Evolutionary conservation across 1,139 yeast genomes (phyloP).

Genomic region (Zygotorulaspora mrakii): DNA sequence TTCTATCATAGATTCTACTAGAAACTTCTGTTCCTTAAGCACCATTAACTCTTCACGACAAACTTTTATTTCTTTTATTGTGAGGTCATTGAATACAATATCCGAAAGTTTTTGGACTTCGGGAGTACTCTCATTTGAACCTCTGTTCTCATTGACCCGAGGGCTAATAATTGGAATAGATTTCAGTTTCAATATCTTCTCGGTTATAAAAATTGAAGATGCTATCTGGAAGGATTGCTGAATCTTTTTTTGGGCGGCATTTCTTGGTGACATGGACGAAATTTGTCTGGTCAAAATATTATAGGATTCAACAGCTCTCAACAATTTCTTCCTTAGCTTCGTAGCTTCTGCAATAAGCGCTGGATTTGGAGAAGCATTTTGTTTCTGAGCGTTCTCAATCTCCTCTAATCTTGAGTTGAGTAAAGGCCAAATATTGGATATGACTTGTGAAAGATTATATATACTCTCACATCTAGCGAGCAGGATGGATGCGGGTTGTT

Average conservation of each 20-base stretch:
- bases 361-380: constrained; percentile 34
- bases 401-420: constrained; percentile 40
- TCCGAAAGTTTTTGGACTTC: constrained; percentile 20
- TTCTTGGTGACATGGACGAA: constrained; percentile 31
- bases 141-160: constrained; percentile 14
- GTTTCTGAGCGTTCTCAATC: constrained; percentile 29
- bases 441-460: constrained; percentile 37
- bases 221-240: constrained; percentile 46
- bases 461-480: constrained; percentile 38
- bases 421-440: constrained; percentile 41
- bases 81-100: constrained; percentile 23
- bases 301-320: constrained; percentile 45
- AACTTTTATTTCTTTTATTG: constrained; percentile 48
- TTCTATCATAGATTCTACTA: constrained; percentile 61
- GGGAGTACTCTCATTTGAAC: constrained; percentile 18
- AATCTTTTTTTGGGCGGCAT: constrained; percentile 42
- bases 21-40: constrained; percentile 73
- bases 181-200: constrained; percentile 52
- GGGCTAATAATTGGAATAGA: constrained; percentile 41
- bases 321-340: constrained; percentile 41
- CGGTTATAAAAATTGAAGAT: constrained; percentile 50
- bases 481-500: constrained; percentile 25
- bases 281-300: constrained; percentile 45
- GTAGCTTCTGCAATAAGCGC: constrained; percentile 39
- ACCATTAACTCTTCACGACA: constrained; percentile 79